These are phyloP conservation scores for Starmerella vaccinii DNA, from an alignment of 805 yeast genomes.

Conservation along the genomic window DNA sequence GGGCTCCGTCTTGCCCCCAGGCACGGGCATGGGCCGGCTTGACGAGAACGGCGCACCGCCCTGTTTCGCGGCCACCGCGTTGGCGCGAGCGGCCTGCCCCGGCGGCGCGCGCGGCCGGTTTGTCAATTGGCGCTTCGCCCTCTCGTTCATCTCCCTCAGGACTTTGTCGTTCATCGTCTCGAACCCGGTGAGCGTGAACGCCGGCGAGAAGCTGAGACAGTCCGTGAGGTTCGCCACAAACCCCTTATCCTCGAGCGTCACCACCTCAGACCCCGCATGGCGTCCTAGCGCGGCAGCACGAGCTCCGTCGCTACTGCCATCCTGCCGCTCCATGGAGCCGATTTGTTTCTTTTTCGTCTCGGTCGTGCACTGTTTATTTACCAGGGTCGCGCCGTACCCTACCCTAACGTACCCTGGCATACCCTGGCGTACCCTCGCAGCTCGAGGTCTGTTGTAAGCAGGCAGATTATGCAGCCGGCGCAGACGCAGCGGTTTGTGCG, in stretches of 20 bases:
- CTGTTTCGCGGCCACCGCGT: too few relatives aligned
- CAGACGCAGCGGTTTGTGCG: too few relatives aligned
- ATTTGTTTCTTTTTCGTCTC: neutral
- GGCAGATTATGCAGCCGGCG: too few relatives aligned
- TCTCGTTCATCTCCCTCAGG: slow-evolving; percentile 30
- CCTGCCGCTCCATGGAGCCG: neutral
- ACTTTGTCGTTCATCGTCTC: slow-evolving; percentile 30
- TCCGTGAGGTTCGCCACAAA: neutral
- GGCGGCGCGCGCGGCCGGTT: neutral
- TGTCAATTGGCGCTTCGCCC: slow-evolving; percentile 23
- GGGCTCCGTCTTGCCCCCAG: too few relatives aligned
- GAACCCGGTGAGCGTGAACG: slow-evolving; percentile 25
- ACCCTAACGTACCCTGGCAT: neutral
- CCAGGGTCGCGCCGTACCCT: neutral
- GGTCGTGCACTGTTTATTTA: neutral
- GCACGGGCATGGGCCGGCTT: too few relatives aligned
- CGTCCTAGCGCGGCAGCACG: too few relatives aligned
- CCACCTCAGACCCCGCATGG: too few relatives aligned
- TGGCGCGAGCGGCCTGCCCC: neutral
- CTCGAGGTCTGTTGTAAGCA: neutral
- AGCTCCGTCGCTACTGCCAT: neutral
- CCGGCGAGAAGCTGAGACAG: slow-evolving; percentile 19
- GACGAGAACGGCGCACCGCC: too few relatives aligned
- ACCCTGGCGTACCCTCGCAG: too few relatives aligned
- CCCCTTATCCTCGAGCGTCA: neutral